Conservation (phyloP, 306 rosid genomes). For the Dalbergia oliveri region DNA sequence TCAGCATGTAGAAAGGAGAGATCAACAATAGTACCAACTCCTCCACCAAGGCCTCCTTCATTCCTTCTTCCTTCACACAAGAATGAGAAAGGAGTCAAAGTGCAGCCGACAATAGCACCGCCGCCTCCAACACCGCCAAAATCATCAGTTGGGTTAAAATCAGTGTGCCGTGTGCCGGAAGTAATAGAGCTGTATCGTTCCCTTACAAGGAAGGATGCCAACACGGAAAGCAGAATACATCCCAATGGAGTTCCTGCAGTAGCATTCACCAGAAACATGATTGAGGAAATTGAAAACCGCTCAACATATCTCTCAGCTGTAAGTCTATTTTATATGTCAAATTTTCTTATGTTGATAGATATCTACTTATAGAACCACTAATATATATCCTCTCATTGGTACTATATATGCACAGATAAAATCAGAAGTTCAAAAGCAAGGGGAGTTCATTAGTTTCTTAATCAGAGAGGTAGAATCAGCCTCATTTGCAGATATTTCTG, state of each 20-base stretch:
- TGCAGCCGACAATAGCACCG: conserved; percentile 55
- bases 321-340: conserved; percentile 51
- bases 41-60: conserved; percentile 65
- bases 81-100: conserved; percentile 54
- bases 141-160: conserved; percentile 59
- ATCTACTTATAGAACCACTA: neutral
- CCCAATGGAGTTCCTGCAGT: conserved; percentile 61
- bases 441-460: conserved; percentile 69
- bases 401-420: conserved; percentile 61
- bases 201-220: conserved; percentile 74
- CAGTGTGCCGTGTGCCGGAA: conserved; percentile 91
- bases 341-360: neutral
- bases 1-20: conserved; percentile 53
- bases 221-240: conserved; percentile 60
- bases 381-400: neutral
- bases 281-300: conserved; percentile 93
- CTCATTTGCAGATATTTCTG: conserved; percentile 60
- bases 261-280: conserved; percentile 91
- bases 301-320: conserved; percentile 80
- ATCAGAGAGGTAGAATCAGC: conserved; percentile 72
- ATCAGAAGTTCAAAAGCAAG: conserved; percentile 82
- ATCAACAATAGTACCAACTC: conserved; percentile 51
- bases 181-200: conserved; percentile 85
- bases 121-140: conserved; percentile 88
- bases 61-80: conserved; percentile 47